Percentiles rank a stretch among this genome's conserved stretches.
These are phyloP conservation scores for Cladophialophora yegresii DNA, from an alignment of 2,329 filamentous ascomycete species.

Conservation along the genomic window DNA sequence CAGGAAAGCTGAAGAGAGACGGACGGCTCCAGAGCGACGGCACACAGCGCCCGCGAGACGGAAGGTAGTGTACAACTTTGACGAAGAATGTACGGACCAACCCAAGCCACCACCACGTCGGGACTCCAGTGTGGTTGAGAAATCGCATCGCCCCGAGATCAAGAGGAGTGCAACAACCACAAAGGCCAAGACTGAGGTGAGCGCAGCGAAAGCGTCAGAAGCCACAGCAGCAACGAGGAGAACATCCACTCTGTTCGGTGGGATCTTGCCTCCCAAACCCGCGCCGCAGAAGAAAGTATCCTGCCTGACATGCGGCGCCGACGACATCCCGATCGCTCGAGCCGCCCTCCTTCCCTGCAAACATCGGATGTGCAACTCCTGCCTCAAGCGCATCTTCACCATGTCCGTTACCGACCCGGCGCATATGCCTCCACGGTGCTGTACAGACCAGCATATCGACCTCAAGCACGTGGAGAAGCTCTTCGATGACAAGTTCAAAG, in stretches of 20 bases:
- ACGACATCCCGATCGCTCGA: constrained; percentile 64
- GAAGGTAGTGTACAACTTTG: constrained; percentile 8
- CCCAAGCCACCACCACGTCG: constrained; percentile 8
- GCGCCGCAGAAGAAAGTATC: constrained; percentile 56
- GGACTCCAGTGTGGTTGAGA: constrained; percentile 7
- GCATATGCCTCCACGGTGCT: constrained; percentile 85
- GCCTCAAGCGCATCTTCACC: constrained; percentile 72
- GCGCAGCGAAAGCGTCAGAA: constrained; percentile 11
- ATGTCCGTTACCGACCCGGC: constrained; percentile 74
- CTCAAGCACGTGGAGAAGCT: constrained; percentile 73
- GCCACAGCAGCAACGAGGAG: constrained; percentile 19
- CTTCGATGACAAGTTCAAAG: constrained; percentile 74
- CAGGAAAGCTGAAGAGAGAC: constrained; percentile 13
- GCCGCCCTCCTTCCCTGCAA: constrained; percentile 73
- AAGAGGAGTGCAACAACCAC: constrained; percentile 31
- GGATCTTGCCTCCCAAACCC: constrained; percentile 24
- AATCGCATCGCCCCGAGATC: constrained; percentile 16
- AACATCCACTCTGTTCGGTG: constrained; percentile 20
- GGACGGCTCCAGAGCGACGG: constrained; percentile 24
- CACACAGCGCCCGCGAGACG: constrained; percentile 26
- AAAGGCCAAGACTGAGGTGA: constrained; percentile 17
- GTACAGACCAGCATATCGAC: constrained; percentile 70
- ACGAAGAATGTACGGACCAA: constrained; percentile 15
- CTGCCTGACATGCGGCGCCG: constrained; percentile 70
- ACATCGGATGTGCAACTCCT: constrained; percentile 78